These are phyloP conservation scores for Avena eriantha DNA, from an alignment of 176 grass and related monocot genomes.

Conservation along the genomic window DNA sequence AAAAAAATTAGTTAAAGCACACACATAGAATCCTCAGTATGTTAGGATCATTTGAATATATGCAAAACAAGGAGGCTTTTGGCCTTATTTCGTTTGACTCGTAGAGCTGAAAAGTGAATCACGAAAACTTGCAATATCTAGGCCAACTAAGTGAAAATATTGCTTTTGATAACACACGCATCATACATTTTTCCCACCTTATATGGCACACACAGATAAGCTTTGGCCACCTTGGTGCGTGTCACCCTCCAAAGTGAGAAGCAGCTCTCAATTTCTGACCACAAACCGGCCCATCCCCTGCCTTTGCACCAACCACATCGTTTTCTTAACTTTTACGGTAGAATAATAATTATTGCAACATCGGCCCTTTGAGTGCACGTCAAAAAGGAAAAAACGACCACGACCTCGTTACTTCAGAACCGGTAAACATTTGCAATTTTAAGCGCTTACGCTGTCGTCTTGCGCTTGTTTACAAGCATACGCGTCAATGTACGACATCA, in stretches of 20 bases:
- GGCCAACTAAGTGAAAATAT: background rate
- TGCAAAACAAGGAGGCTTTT: background rate
- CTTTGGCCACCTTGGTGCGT: conserved; percentile 21
- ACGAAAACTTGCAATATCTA: background rate
- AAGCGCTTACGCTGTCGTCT: background rate
- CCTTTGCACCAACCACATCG: conserved; percentile 27
- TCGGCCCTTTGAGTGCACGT: background rate
- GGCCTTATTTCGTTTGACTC: too few relatives aligned
- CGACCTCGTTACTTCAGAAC: background rate
- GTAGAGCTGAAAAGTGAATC: background rate
- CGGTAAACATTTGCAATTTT: background rate
- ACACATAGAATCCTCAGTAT: background rate
- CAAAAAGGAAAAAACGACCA: background rate
- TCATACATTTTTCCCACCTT: background rate
- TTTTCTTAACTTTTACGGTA: conserved; percentile 31
- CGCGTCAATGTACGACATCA: background rate
- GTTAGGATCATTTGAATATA: background rate
- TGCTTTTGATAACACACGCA: background rate
- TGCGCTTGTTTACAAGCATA: background rate
- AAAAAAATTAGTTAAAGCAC: too few relatives aligned
- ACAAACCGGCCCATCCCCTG: background rate
- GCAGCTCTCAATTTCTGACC: background rate
- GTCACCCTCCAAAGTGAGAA: conserved; percentile 25
- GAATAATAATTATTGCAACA: background rate
- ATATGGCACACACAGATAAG: conserved; percentile 10